These are phyloP conservation scores for Aplosporella prunicola DNA, from an alignment of 2,329 filamentous ascomycete species.

Conservation along the genomic window DNA sequence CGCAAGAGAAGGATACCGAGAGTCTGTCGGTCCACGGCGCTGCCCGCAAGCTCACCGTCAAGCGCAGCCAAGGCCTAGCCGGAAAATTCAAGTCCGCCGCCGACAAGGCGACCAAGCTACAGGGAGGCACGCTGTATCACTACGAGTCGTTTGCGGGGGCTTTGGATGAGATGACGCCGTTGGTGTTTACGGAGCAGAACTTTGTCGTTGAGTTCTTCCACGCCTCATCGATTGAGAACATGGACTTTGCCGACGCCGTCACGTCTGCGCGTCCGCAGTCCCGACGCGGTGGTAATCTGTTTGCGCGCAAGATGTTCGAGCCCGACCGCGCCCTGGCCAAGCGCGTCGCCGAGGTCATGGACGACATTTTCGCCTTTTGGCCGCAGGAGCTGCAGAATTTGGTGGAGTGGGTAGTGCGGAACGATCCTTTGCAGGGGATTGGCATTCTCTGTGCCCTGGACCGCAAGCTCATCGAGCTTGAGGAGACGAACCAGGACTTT, in stretches of 20 bases:
- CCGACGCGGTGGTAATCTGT: slow-evolving; percentile 63
- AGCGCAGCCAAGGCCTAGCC: slow-evolving; percentile 80
- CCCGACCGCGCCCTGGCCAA: slow-evolving; percentile 80
- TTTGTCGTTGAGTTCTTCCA: slow-evolving; percentile 98
- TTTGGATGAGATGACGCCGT: slow-evolving; percentile 69
- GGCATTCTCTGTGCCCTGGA: slow-evolving; percentile 76
- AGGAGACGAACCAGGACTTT: slow-evolving; percentile 90
- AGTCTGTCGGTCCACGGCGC: slow-evolving; percentile 52
- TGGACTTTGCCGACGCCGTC: slow-evolving; percentile 78
- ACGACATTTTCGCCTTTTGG: slow-evolving; percentile 77
- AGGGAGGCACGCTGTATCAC: slow-evolving; percentile 59
- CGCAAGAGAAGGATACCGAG: slow-evolving; percentile 81
- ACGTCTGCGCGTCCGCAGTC: slow-evolving; percentile 54
- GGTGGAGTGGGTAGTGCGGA: slow-evolving; percentile 71
- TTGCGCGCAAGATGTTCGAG: slow-evolving; percentile 69
- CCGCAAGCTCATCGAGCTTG: slow-evolving; percentile 65
- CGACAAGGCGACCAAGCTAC: slow-evolving; percentile 49
- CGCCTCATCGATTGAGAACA: slow-evolving; percentile 69
- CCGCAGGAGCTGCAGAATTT: slow-evolving; percentile 67
- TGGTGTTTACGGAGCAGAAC: slow-evolving; percentile 90
- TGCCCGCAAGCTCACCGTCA: slow-evolving; percentile 85
- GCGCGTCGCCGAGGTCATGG: slow-evolving; percentile 77
- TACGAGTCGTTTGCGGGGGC: slow-evolving; percentile 75
- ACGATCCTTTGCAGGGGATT: slow-evolving; percentile 84
- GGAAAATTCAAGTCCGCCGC: slow-evolving; percentile 61